Evolutionary conservation across 2,329 filamentous ascomycete genomes (phyloP).

Genomic region (Chaetomiaceae sp.): DNA sequence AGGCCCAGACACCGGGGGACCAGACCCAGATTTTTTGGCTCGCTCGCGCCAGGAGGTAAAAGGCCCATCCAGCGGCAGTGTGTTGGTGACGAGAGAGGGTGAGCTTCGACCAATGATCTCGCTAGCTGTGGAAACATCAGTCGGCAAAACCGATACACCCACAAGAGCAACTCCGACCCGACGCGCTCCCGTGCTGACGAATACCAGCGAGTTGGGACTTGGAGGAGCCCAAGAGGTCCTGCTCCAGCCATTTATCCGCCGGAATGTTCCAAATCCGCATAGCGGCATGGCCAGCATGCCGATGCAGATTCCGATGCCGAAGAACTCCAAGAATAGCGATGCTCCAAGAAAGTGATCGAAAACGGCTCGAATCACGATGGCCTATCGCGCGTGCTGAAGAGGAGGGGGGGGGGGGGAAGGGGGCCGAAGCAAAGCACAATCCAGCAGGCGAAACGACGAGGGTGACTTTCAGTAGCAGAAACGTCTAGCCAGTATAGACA

Average conservation of each 20-base stretch:
- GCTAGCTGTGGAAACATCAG: background rate
- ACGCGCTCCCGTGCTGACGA: background rate
- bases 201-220: background rate
- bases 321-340: slow-evolving; percentile 1
- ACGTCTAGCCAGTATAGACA: background rate
- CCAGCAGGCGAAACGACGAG: background rate
- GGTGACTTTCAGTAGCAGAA: background rate
- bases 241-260: slow-evolving; percentile 7
- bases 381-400: too few species aligned
- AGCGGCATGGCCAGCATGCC: background rate
- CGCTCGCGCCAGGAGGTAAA: background rate
- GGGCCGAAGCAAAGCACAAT: background rate
- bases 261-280: slow-evolving; percentile 1
- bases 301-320: background rate
- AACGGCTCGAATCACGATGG: background rate
- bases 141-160: background rate
- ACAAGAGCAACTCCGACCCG: background rate
- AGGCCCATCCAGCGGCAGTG: background rate
- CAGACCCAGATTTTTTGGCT: background rate
- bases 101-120: background rate
- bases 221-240: background rate
- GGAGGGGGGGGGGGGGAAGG: too few species aligned
- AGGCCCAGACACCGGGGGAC: background rate
- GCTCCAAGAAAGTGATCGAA: background rate
- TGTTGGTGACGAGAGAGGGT: background rate